phyloP scores from a whole-genome alignment of 192 early-diverging fungal species.

The Coemansia sp. region DNA sequence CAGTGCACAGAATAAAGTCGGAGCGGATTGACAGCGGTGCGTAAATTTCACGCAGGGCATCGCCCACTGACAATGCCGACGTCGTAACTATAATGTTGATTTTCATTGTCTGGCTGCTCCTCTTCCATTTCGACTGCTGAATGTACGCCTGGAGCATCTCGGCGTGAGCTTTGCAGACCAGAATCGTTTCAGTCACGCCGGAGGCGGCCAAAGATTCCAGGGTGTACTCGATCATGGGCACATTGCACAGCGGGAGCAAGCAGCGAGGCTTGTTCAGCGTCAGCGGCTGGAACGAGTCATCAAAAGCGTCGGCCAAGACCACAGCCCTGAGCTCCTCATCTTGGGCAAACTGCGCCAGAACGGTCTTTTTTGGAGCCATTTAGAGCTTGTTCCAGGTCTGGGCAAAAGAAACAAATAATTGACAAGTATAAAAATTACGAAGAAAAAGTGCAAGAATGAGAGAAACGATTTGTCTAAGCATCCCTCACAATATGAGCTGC shows the following conservation, averaged over 20 bases:
- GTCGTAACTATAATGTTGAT: slow-evolving; percentile 71
- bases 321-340: slow-evolving; percentile 79
- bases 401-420: too few species aligned
- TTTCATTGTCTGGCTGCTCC: slow-evolving; percentile 59
- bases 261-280: slow-evolving; percentile 81
- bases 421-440: neutral
- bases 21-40: slow-evolving; percentile 67
- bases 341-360: slow-evolving; percentile 33
- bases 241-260: slow-evolving; percentile 89
- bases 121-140: slow-evolving; percentile 78
- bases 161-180: slow-evolving; percentile 81
- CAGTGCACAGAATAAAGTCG: slow-evolving; percentile 90
- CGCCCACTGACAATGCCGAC: slow-evolving; percentile 76
- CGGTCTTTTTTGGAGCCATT: slow-evolving; percentile 31
- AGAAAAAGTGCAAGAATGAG: neutral
- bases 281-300: slow-evolving; percentile 85
- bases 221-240: slow-evolving; percentile 94
- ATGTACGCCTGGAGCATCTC: slow-evolving; percentile 82
- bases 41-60: slow-evolving; percentile 89
- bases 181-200: slow-evolving; percentile 78
- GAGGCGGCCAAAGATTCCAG: slow-evolving; percentile 87
- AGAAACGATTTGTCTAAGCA: neutral
- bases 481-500: too few species aligned
- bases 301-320: slow-evolving; percentile 85
- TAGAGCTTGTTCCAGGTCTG: too few species aligned